Percentiles rank a stretch among this genome's conserved stretches.
Evolutionary conservation across 495 filamentous ascomycete genomes (phyloP).

Genomic region (Neurospora sp.): DNA sequence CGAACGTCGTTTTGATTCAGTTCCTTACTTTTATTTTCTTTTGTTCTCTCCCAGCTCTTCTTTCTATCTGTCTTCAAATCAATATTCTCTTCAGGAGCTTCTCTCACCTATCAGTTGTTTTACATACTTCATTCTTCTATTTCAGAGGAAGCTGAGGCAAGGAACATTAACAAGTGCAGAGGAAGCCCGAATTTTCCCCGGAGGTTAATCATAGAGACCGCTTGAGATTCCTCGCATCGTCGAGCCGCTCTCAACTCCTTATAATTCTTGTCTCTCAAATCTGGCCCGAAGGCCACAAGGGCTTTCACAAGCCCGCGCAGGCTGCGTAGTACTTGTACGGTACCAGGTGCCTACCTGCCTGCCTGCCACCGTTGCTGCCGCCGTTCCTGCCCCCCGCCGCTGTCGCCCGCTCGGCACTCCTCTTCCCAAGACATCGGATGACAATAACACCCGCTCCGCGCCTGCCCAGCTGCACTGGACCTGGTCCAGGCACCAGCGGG

Average conservation of each 20-base stretch:
- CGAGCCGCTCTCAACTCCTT: background rate
- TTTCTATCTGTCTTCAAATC: background rate
- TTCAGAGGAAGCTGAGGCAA: background rate
- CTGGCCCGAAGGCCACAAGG: background rate
- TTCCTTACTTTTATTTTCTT: background rate
- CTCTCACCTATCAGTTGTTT: background rate
- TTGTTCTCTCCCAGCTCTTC: background rate
- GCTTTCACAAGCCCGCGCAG: background rate
- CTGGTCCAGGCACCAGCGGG: background rate
- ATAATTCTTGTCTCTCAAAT: background rate
- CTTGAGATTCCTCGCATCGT: background rate
- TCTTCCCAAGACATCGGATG: background rate
- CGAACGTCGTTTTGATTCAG: background rate
- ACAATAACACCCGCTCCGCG: background rate
- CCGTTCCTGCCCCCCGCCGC: background rate
- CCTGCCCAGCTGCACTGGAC: background rate
- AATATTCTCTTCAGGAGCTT: background rate
- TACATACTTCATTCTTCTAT: background rate
- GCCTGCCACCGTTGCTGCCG: background rate
- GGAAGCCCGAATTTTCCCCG: background rate
- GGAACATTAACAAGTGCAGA: background rate
- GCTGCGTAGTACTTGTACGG: background rate
- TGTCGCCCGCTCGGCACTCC: background rate
- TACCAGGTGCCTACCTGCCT: background rate
- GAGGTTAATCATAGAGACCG: background rate